These are phyloP conservation scores for Diphasiastrum complanatum DNA, from an alignment of 83 land plant genomes.

Conservation along the genomic window DNA sequence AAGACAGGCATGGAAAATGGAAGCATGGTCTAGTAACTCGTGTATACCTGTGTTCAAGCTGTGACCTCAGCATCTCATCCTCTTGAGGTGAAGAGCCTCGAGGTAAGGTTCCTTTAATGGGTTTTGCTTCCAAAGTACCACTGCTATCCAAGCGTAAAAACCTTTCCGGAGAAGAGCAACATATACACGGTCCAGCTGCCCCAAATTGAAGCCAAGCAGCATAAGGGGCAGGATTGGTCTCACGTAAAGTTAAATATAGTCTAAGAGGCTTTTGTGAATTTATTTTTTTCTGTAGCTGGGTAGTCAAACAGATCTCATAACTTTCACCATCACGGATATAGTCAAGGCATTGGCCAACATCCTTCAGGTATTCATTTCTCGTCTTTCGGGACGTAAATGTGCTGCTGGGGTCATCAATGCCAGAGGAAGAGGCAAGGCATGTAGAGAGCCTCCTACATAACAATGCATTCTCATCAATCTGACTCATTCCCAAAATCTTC, in stretches of 20 bases:
- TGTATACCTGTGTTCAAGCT: slow-evolving; percentile 69
- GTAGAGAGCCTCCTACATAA: slow-evolving; percentile 21
- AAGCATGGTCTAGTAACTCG: slow-evolving; percentile 1
- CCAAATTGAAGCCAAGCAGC: slow-evolving; percentile 96
- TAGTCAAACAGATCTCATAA: slow-evolving; percentile 92
- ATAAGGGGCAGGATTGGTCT: slow-evolving; percentile 90
- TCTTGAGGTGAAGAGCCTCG: slow-evolving; percentile 65
- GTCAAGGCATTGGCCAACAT: slow-evolving; percentile 55
- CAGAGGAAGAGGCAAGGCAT: slow-evolving; percentile 11
- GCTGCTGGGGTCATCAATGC: slow-evolving; percentile 1
- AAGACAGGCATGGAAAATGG: not conserved
- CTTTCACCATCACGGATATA: slow-evolving; percentile 91
- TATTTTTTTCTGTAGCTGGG: slow-evolving; percentile 58
- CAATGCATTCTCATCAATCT: slow-evolving; percentile 11
- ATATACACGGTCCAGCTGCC: slow-evolving; percentile 54
- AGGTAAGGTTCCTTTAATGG: slow-evolving; percentile 92
- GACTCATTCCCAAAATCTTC: slow-evolving; percentile 14
- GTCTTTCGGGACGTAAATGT: slow-evolving; percentile 52
- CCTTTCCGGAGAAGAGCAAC: slow-evolving; percentile 94
- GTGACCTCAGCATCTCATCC: slow-evolving; percentile 61
- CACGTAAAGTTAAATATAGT: slow-evolving; percentile 67
- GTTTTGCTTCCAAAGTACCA: slow-evolving; percentile 89
- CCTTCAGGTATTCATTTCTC: slow-evolving; percentile 51
- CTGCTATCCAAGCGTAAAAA: slow-evolving; percentile 59
- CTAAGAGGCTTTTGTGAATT: slow-evolving; percentile 40